Evolutionary conservation across 2,329 filamentous ascomycete species (phyloP).

Genomic region (Pseudopithomyces chartarum): DNA sequence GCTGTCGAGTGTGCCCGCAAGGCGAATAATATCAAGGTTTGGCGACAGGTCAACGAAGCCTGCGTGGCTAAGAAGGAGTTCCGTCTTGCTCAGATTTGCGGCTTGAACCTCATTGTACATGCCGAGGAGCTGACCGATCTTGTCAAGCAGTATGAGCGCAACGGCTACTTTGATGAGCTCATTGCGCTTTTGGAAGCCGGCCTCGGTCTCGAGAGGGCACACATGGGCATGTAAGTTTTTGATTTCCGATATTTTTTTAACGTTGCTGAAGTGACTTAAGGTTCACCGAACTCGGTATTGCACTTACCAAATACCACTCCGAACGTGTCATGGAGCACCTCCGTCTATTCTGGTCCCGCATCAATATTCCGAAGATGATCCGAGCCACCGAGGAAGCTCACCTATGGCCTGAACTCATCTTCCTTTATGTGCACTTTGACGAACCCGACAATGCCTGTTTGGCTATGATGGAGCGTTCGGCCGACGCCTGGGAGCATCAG

Average conservation of each 20-base stretch:
- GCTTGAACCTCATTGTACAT: conserved; percentile 96
- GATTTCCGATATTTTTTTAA: neutral
- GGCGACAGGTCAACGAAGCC: conserved; percentile 97
- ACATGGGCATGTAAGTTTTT: conserved; percentile 4
- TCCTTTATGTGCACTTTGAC: conserved; percentile 97
- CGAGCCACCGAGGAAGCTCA: conserved; percentile 91
- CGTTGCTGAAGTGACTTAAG: conserved; percentile 51
- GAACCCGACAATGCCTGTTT: conserved; percentile 97
- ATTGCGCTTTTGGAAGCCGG: conserved; percentile 94
- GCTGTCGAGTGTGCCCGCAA: conserved; percentile 97
- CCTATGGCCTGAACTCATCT: conserved; percentile 96
- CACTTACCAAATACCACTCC: conserved; percentile 91
- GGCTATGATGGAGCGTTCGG: conserved; percentile 95
- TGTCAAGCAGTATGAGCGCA: conserved; percentile 94
- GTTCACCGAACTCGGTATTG: conserved; percentile 92
- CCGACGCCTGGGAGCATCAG: conserved; percentile 98
- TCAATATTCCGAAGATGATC: conserved; percentile 98
- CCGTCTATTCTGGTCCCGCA: conserved; percentile 96
- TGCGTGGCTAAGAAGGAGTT: conserved; percentile 99
- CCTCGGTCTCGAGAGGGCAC: conserved; percentile 82
- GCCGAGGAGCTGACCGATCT: conserved; percentile 92
- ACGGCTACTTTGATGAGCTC: conserved; percentile 98
- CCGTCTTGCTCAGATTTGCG: conserved; percentile 96
- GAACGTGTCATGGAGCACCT: conserved; percentile 98
- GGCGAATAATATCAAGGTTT: conserved; percentile 98